Percentiles rank a stretch among this genome's conserved stretches.
These are phyloP conservation scores for Cladorrhinum samala DNA, from an alignment of 495 filamentous ascomycete genomes.

Conservation along the genomic window DNA sequence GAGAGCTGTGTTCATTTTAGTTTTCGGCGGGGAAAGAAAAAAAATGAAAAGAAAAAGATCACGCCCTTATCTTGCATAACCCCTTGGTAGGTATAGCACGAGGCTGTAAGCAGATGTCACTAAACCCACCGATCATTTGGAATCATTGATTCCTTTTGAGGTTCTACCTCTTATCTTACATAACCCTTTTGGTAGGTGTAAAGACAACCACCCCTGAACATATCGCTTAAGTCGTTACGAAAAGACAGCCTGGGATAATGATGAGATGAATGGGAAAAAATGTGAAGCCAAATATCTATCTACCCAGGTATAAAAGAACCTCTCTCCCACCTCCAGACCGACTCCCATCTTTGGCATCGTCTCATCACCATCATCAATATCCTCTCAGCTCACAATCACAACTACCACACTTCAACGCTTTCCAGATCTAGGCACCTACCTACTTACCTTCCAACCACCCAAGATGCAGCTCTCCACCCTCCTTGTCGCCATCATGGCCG, in stretches of 20 bases:
- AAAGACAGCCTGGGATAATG: too few relatives aligned
- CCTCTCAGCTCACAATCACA: background rate
- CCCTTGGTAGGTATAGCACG: too few relatives aligned
- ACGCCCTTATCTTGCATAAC: too few relatives aligned
- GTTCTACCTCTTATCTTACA: background rate
- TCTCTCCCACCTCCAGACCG: constrained; percentile 3
- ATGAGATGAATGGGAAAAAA: background rate
- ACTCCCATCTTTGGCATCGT: too few relatives aligned
- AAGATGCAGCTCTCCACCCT: constrained; percentile 22
- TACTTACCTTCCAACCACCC: constrained; percentile 21
- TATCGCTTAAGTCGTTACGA: background rate
- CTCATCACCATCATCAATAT: background rate
- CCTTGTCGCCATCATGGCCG: constrained; percentile 21
- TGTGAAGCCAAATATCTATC: too few relatives aligned
- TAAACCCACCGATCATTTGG: background rate
- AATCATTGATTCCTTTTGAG: background rate
- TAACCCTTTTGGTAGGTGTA: background rate
- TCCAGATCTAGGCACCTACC: constrained; percentile 15
- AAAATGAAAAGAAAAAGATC: too few relatives aligned
- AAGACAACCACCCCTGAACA: background rate
- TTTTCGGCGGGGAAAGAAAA: too few relatives aligned
- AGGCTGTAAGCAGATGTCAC: constrained; percentile 3
- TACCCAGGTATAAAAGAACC: constrained; percentile 4
- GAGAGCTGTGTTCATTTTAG: too few relatives aligned
- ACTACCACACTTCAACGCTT: too few relatives aligned